Evolutionary conservation across 371 early-diverging fungal genomes (phyloP), one percentile per base, ranked within the genome.

Genomic region (Aphelidium insulamus): DNA sequence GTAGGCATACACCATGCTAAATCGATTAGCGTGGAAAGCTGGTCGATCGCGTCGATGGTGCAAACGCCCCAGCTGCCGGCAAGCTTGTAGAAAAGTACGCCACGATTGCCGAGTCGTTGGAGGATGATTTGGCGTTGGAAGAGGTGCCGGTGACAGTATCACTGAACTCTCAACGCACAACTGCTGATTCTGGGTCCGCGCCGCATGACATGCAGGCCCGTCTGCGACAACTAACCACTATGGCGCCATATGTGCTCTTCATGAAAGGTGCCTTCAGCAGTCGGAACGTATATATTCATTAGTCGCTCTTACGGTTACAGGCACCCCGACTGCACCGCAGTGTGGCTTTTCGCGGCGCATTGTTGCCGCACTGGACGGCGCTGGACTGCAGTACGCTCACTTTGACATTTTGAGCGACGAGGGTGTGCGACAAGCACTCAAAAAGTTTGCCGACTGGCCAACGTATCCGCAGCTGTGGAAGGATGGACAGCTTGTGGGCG

Each of bases 401-500:
- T 82, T 83, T 49, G 81, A 86, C 43, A 85, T 86, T 26, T 50
- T 86, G 33, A 57, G 66, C 33, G 87, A 86, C 48, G 84, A 83
- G 30, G 76, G 82, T 21, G 78, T 86, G 25, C 66, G 87, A 31
- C 75, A 77, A 45, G 74, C 73, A 5, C 44, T 59, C 22, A 56
- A 68, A 48, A 45, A 45, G 36, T 66, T 51, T 43, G 54, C 55
- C 34, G 55, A 67, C 43, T 82, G 84, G 84, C 77, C 77, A 0
- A 85, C 84, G 1, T 77, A 57, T 46, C 84, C 84, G 5, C 86
- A 83, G 67, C 56, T 97, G 3, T 97, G 87, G 49, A 64, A 77
- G 40, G 67, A 83, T 37, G 82, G 90, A 14, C 83, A 88, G 51
- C 66, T 97, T 31, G 43, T 83, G 26, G 97, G 97, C 16, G 97